These are phyloP conservation scores for Populus tomentosa DNA, from an alignment of 441 rosid species.

Conservation along the genomic window DNA sequence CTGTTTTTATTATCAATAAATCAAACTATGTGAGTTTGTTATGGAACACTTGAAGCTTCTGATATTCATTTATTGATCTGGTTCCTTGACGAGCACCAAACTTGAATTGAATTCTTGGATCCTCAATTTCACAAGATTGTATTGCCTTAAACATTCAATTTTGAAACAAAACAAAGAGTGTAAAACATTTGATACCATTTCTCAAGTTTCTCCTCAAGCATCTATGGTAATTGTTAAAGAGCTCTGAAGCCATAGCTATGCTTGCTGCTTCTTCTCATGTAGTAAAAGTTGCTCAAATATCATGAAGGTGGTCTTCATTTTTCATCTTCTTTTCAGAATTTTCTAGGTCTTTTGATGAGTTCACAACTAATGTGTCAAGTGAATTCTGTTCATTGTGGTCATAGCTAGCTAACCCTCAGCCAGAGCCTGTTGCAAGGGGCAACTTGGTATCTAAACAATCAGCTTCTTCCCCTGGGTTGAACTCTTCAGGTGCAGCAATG, in stretches of 20 bases:
- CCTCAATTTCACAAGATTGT: too few species aligned
- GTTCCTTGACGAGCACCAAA: background rate
- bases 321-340: background rate
- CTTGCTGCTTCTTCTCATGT: background rate
- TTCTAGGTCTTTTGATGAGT: conserved; percentile 6
- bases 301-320: background rate
- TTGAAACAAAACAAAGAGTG: background rate
- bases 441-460: conserved; percentile 58
- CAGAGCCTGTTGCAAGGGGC: conserved; percentile 53
- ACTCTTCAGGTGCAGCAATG: conserved; percentile 47
- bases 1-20: background rate
- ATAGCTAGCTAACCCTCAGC: conserved; percentile 68
- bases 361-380: conserved; percentile 7
- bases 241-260: background rate
- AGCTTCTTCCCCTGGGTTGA: conserved; percentile 65
- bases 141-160: background rate
- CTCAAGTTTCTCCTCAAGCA: background rate
- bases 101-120: conserved; percentile 4
- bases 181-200: background rate
- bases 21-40: background rate
- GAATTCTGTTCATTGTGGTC: conserved; percentile 18
- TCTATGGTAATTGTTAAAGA: background rate
- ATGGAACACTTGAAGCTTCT: background rate
- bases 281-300: too few species aligned
- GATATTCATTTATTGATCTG: background rate